Evolutionary conservation across 306 rosid genomes (phyloP).

Genomic region (Medicago arabica): DNA sequence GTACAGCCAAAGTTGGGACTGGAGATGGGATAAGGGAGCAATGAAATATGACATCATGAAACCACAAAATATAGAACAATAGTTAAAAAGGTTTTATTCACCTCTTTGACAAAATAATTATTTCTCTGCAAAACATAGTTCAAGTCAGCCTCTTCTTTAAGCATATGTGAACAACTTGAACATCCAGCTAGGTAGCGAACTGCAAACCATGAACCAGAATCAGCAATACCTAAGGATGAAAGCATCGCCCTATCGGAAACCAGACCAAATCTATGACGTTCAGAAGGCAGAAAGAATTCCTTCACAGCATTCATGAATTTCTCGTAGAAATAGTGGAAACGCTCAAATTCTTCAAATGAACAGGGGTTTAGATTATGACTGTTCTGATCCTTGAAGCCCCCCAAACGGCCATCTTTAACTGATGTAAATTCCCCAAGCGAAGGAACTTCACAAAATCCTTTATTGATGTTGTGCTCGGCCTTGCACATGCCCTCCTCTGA

Average conservation of each 20-base stretch:
- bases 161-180: conserved; percentile 70
- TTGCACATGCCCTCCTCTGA: conserved; percentile 60
- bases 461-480: conserved; percentile 51
- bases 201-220: conserved; percentile 80
- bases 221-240: conserved; percentile 74
- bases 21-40: background rate
- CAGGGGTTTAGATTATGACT: conserved; percentile 54
- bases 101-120: conserved; percentile 72
- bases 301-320: conserved; percentile 71
- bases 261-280: conserved; percentile 72
- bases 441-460: conserved; percentile 63
- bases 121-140: conserved; percentile 55
- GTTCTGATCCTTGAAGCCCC: conserved; percentile 45
- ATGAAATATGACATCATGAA: conserved; percentile 5
- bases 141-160: conserved; percentile 74
- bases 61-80: conserved; percentile 12
- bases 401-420: conserved; percentile 52
- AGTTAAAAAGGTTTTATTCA: conserved; percentile 45
- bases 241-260: conserved; percentile 77
- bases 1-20: conserved; percentile 8
- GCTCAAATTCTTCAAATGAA: conserved; percentile 62
- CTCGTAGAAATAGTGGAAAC: conserved; percentile 69
- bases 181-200: conserved; percentile 69
- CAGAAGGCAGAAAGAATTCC: conserved; percentile 76
- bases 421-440: conserved; percentile 60